These are phyloP conservation scores for Blastobotrys serpentis DNA, from an alignment of 1,139 yeast genomes.

Conservation along the genomic window DNA sequence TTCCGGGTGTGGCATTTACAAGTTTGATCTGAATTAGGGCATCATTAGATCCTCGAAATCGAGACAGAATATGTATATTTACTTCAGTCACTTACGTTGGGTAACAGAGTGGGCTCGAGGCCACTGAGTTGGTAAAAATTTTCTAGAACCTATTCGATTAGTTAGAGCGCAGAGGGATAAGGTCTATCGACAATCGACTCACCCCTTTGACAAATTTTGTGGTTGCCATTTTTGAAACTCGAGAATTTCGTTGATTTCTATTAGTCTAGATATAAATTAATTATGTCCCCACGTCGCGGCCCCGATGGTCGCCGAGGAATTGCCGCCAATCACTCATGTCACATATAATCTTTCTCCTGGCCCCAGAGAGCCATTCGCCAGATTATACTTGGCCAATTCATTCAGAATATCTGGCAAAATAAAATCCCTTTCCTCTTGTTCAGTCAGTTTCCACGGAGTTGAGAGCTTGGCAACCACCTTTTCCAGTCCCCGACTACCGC, in stretches of 20 bases:
- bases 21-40: conserved; percentile 29
- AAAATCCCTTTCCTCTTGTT: not conserved
- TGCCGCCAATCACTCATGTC: not conserved
- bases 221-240: conserved; percentile 5
- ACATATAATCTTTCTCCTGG: conserved; percentile 18
- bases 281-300: too few species aligned
- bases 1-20: conserved; percentile 37
- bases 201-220: conserved; percentile 7
- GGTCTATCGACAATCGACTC: not conserved
- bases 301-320: not conserved
- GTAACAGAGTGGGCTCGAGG: conserved; percentile 39
- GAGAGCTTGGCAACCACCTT: conserved; percentile 8
- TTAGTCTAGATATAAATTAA: not conserved
- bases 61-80: not conserved
- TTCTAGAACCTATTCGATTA: conserved; percentile 36
- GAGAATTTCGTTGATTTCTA: not conserved
- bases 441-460: conserved; percentile 13
- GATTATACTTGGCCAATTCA: conserved; percentile 11
- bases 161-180: not conserved
- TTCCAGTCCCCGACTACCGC: conserved; percentile 2
- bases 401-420: conserved; percentile 9
- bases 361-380: conserved; percentile 14
- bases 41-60: conserved; percentile 10
- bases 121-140: conserved; percentile 40
- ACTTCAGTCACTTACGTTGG: conserved; percentile 27